These are phyloP conservation scores for Barnettozyma botsteinii DNA, from an alignment of 805 yeast genomes.

Conservation along the genomic window DNA sequence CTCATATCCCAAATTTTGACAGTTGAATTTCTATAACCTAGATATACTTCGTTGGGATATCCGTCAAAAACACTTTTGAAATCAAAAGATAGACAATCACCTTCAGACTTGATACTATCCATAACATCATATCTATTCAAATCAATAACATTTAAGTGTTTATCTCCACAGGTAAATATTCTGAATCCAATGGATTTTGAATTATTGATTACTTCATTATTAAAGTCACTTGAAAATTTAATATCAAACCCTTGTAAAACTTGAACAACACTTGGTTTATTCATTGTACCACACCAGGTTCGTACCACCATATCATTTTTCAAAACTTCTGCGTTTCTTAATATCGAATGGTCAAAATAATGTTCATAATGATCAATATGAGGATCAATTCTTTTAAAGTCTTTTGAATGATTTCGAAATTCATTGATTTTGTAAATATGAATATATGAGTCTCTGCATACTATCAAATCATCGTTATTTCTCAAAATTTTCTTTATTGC, in stretches of 20 bases:
- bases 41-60: not conserved
- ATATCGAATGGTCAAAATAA: not conserved
- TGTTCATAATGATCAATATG: not conserved
- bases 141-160: not conserved
- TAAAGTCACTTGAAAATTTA: not conserved
- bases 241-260: conserved; percentile 1
- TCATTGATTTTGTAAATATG: not conserved
- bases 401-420: not conserved
- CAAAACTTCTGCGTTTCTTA: conserved; percentile 1
- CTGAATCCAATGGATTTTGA: not conserved
- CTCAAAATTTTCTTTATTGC: conserved; percentile 2
- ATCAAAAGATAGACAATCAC: conserved; percentile 19
- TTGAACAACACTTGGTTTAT: conserved; percentile 19
- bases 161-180: conserved; percentile 1
- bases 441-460: conserved; percentile 1
- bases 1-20: conserved; percentile 18
- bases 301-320: conserved; percentile 4
- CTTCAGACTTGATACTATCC: not conserved
- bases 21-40: conserved; percentile 19
- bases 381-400: not conserved
- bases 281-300: conserved; percentile 21
- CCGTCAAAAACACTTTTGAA: not conserved
- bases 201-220: conserved; percentile 7
- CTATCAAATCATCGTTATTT: not conserved
- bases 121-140: not conserved